phyloP scores from a whole-genome alignment of 768 basidiomycete genomes.

The Panaeolus cyanescens region DNA sequence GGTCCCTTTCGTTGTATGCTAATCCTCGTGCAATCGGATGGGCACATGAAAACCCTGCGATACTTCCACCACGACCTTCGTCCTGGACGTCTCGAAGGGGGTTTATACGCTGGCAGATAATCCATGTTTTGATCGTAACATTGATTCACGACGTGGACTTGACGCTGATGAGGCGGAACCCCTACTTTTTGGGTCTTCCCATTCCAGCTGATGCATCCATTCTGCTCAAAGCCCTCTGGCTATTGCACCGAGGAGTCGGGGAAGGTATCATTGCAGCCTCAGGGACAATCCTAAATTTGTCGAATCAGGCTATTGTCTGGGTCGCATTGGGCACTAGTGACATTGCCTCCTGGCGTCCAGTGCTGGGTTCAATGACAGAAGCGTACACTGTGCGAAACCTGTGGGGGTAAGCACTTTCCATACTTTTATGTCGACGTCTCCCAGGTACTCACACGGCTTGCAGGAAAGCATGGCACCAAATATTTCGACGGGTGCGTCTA shows the following conservation, averaged over 20 bases:
- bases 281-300: neutral
- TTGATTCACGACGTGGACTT: neutral
- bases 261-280: neutral
- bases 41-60: neutral
- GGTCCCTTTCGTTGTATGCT: neutral
- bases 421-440: neutral
- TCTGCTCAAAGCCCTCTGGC: neutral
- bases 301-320: neutral
- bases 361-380: neutral
- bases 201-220: neutral
- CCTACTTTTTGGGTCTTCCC: neutral
- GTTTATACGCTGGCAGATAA: neutral
- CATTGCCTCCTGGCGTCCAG: neutral
- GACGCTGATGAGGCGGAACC: neutral
- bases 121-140: neutral
- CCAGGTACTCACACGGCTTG: no score
- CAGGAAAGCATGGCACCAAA: neutral
- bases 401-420: neutral
- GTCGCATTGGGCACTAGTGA: neutral
- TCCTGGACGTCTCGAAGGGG: neutral
- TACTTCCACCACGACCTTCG: neutral
- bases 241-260: neutral
- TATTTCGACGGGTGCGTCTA: neutral
- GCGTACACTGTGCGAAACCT: neutral
- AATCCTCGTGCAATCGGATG: neutral